Evolutionary conservation across 257 asterid genomes (phyloP).

Genomic region (Nicotiana undulata): DNA sequence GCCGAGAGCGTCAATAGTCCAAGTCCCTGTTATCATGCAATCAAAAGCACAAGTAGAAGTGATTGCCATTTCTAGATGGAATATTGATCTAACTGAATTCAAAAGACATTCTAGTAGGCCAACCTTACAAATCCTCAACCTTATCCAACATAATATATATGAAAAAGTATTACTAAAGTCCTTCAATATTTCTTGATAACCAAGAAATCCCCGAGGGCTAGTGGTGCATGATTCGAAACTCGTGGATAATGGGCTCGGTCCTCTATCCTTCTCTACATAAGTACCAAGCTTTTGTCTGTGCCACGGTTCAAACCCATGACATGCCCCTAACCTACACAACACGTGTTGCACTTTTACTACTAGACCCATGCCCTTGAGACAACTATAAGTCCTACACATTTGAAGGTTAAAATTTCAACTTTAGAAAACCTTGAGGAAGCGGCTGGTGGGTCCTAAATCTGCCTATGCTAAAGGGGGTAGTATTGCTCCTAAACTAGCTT

Average conservation of each 20-base stretch:
- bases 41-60: not conserved
- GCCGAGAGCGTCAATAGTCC: conserved; percentile 36
- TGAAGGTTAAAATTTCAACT: not conserved
- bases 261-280: too few species aligned
- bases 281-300: too few species aligned
- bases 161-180: too few species aligned
- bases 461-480: not conserved
- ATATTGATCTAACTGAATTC: not conserved
- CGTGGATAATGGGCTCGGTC: too few species aligned
- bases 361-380: too few species aligned
- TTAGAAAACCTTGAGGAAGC: not conserved
- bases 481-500: not conserved
- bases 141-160: not conserved
- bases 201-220: too few species aligned
- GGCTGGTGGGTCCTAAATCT: not conserved
- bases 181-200: too few species aligned
- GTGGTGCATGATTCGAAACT: too few species aligned
- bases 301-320: too few species aligned
- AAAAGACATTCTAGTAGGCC: not conserved
- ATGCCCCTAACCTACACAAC: too few species aligned
- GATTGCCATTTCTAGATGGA: not conserved
- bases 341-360: too few species aligned
- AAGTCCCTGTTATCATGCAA: conserved; percentile 9
- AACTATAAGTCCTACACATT: not conserved
- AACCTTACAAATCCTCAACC: not conserved